Percentiles rank a stretch among this genome's conserved stretches.
Conservation (phyloP, 2,329 filamentous ascomycete genomes). For the Diaporthe batatas region DNA sequence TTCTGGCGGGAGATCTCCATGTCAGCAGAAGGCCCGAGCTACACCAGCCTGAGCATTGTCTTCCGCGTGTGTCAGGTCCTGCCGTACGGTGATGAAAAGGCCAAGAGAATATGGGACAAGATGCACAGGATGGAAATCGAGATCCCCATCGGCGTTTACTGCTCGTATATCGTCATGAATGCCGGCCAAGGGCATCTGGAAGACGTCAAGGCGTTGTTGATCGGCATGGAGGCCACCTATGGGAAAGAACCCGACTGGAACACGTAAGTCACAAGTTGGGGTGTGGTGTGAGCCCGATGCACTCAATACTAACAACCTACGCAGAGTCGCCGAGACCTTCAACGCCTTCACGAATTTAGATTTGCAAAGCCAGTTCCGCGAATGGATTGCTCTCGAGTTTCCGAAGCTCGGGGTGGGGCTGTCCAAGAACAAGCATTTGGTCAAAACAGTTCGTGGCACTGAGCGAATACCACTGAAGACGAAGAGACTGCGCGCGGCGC, state of each 20-base stretch:
- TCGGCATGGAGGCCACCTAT: conserved; percentile 74
- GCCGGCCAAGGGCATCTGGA: conserved; percentile 79
- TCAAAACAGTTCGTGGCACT: conserved; percentile 38
- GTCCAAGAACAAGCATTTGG: conserved; percentile 21
- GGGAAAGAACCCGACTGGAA: conserved; percentile 75
- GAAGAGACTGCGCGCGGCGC: conserved; percentile 26
- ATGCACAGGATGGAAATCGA: conserved; percentile 82
- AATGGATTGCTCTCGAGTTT: conserved; percentile 39
- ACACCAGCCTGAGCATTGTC: conserved; percentile 83
- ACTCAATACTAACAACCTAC: conserved; percentile 9
- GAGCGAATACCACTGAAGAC: conserved; percentile 35
- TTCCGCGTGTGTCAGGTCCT: conserved; percentile 81
- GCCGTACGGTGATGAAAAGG: conserved; percentile 69
- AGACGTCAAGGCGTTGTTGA: conserved; percentile 75
- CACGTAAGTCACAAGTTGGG: conserved; percentile 67
- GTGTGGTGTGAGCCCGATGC: background rate
- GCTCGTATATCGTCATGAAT: conserved; percentile 81
- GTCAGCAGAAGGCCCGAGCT: conserved; percentile 87
- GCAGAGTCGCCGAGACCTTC: conserved; percentile 38
- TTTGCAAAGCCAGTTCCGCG: conserved; percentile 36
- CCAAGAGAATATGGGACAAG: conserved; percentile 78
- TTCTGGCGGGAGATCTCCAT: conserved; percentile 89
- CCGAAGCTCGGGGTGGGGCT: conserved; percentile 32
- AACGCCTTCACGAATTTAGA: conserved; percentile 37
- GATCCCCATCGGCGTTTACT: conserved; percentile 79